phyloP scores from a whole-genome alignment of 441 rosid species.

The Arabidopsis hybrid region DNA sequence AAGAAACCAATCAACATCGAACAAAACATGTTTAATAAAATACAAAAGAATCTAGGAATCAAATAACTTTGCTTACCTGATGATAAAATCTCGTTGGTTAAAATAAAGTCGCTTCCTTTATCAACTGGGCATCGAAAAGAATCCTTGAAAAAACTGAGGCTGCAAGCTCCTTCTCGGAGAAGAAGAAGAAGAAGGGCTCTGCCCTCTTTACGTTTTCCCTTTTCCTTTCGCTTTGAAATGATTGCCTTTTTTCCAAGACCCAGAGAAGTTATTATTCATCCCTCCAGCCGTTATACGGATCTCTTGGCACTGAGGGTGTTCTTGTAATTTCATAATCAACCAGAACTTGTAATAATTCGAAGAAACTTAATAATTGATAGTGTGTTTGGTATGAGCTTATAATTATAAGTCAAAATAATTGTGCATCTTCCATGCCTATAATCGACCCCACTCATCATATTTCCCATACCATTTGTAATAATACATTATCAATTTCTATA shows the following conservation, averaged over 20 bases:
- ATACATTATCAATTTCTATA: not conserved
- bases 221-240: slow-evolving; percentile 39
- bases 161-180: slow-evolving; percentile 31
- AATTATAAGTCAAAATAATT: slow-evolving; percentile 21
- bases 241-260: slow-evolving; percentile 18
- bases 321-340: slow-evolving; percentile 11
- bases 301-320: slow-evolving; percentile 17
- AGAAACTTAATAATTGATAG: slow-evolving; percentile 1
- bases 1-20: slow-evolving; percentile 25
- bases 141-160: slow-evolving; percentile 11
- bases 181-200: slow-evolving; percentile 38
- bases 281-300: slow-evolving; percentile 44
- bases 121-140: slow-evolving; percentile 24
- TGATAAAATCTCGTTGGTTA: slow-evolving; percentile 24
- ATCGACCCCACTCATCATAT: slow-evolving; percentile 11
- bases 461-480: slow-evolving; percentile 5
- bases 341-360: slow-evolving; percentile 2
- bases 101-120: slow-evolving; percentile 36
- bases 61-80: slow-evolving; percentile 25
- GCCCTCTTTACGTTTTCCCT: slow-evolving; percentile 40
- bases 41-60: slow-evolving; percentile 24
- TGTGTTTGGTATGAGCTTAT: slow-evolving; percentile 41
- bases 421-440: slow-evolving; percentile 18
- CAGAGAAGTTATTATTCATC: slow-evolving; percentile 37
- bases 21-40: slow-evolving; percentile 1